Percentiles rank a stretch among this genome's conserved stretches.
phyloP scores from a whole-genome alignment of 768 basidiomycete genomes.

The Lentinus tigrinus region DNA sequence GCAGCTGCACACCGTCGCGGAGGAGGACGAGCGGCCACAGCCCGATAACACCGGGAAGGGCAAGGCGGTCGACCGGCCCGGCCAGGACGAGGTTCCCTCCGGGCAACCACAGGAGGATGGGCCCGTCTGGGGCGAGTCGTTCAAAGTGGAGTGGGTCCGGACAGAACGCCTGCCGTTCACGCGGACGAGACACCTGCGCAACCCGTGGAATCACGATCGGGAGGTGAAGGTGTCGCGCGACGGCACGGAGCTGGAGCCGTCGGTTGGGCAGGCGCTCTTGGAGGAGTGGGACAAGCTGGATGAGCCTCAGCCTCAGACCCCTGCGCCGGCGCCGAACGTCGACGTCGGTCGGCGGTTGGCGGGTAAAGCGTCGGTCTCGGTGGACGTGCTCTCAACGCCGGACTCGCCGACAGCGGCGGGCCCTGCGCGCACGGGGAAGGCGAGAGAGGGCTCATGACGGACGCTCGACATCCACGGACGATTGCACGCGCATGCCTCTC shows the following conservation, averaged over 20 bases:
- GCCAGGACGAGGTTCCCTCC: conserved; percentile 2
- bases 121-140: conserved; percentile 68
- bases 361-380: conserved; percentile 15
- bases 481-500: background rate
- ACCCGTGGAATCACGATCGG: conserved; percentile 89
- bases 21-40: conserved; percentile 23
- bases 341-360: conserved; percentile 11
- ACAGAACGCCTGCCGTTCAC: conserved; percentile 71
- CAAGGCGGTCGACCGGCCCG: conserved; percentile 16
- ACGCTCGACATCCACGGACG: background rate
- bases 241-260: conserved; percentile 90
- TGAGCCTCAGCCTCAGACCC: conserved; percentile 24
- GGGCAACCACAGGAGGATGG: conserved; percentile 22
- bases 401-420: background rate
- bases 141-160: conserved; percentile 81
- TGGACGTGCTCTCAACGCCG: conserved; percentile 2
- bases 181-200: conserved; percentile 76
- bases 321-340: background rate
- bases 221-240: conserved; percentile 84
- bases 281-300: conserved; percentile 58
- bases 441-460: conserved; percentile 3
- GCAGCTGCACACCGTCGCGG: conserved; percentile 19
- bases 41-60: conserved; percentile 14
- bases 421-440: background rate
- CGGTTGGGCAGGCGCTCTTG: conserved; percentile 62